Conservation (phyloP, 495 filamentous ascomycete genomes). For the Sphaerosporella brunnea region DNA sequence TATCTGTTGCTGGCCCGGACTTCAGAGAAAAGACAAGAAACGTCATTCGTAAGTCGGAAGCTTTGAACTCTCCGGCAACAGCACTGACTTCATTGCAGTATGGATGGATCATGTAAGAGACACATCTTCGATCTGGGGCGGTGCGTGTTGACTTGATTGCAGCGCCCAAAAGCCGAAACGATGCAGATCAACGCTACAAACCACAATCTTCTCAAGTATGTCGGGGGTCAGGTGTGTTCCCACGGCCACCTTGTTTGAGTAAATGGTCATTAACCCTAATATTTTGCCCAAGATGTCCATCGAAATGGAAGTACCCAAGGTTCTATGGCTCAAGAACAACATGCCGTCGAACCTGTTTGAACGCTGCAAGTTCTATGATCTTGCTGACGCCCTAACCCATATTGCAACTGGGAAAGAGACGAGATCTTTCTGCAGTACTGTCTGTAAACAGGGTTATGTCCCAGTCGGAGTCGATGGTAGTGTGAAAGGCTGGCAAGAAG, state of each 20-base stretch:
- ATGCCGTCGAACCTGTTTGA: conserved; percentile 87
- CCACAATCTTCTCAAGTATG: conserved; percentile 85
- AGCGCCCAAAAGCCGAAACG: conserved; percentile 76
- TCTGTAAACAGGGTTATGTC: conserved; percentile 91
- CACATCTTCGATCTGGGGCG: background rate
- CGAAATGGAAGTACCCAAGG: conserved; percentile 98
- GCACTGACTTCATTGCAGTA: too few species aligned
- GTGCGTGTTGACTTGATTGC: conserved; percentile 23
- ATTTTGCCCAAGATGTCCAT: too few species aligned
- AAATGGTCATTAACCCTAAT: too few species aligned
- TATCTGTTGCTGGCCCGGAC: conserved; percentile 71
- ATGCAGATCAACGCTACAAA: conserved; percentile 77
- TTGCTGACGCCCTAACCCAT: conserved; percentile 85
- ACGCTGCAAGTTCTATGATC: conserved; percentile 88
- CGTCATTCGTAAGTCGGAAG: conserved; percentile 20
- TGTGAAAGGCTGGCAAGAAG: conserved; percentile 95
- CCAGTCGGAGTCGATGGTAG: conserved; percentile 92
- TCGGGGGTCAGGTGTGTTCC: conserved; percentile 87
- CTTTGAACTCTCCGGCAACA: too few species aligned
- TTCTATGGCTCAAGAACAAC: conserved; percentile 91
- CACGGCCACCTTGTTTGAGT: too few species aligned
- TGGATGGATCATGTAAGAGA: conserved; percentile 27
- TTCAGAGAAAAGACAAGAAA: conserved; percentile 36
- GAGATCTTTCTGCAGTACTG: conserved; percentile 77
- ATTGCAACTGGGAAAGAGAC: conserved; percentile 89